phyloP scores from a whole-genome alignment of 2,329 filamentous ascomycete species.

The Aureobasidium vineae region DNA sequence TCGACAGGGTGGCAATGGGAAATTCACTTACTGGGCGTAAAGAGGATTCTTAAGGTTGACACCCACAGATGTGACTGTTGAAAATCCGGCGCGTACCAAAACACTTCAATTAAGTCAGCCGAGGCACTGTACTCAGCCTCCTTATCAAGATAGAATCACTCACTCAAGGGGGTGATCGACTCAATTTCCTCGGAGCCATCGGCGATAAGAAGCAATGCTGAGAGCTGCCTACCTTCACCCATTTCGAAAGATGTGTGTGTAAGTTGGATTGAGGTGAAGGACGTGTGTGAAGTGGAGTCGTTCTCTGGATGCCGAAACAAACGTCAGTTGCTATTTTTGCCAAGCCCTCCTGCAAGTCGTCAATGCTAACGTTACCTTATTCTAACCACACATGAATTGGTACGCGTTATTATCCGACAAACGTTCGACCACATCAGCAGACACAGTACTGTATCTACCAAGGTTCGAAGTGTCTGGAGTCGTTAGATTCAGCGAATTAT shows the following conservation, averaged over 20 bases:
- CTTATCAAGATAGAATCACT: background rate
- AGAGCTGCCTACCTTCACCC: conserved; percentile 19
- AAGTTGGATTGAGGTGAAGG: too few species aligned
- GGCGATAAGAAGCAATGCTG: conserved; percentile 41
- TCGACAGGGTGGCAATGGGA: background rate
- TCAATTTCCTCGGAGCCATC: conserved; percentile 45
- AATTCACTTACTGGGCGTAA: conserved; percentile 35
- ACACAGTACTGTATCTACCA: background rate
- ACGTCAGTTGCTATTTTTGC: background rate
- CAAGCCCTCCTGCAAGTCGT: background rate
- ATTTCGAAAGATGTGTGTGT: background rate
- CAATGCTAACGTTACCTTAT: background rate
- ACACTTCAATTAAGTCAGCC: conserved; percentile 33
- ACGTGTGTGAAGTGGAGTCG: background rate
- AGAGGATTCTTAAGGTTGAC: conserved; percentile 38
- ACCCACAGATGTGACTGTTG: conserved; percentile 39
- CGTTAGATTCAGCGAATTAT: background rate
- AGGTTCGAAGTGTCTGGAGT: background rate
- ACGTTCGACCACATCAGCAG: background rate
- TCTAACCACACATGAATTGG: background rate
- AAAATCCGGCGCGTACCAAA: conserved; percentile 41
- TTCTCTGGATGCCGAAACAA: background rate
- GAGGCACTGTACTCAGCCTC: background rate
- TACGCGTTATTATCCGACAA: background rate
- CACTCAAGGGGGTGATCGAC: conserved; percentile 44